These are phyloP conservation scores for Porodaedalea pini DNA, from an alignment of 1,284 basidiomycete genomes.

Conservation along the genomic window DNA sequence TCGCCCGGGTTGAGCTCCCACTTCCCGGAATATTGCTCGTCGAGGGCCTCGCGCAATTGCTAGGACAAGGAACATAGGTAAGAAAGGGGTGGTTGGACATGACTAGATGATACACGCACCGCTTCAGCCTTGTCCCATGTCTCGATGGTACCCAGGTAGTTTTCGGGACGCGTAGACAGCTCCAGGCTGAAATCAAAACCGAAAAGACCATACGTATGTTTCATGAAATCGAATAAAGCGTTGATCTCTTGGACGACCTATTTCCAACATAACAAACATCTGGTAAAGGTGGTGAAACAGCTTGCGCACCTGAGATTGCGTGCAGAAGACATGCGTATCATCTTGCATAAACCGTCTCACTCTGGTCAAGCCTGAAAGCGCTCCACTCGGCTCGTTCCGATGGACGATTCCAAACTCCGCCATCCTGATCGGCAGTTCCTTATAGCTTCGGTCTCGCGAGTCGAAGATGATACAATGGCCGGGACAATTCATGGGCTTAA, in stretches of 20 bases:
- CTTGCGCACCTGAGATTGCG: constrained; percentile 72
- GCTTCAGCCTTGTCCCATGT: constrained; percentile 89
- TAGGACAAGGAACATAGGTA: constrained; percentile 30
- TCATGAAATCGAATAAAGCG: constrained; percentile 91
- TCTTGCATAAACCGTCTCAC: constrained; percentile 97
- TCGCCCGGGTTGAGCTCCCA: constrained; percentile 97
- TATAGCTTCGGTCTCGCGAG: constrained; percentile 90
- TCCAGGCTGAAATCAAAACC: constrained; percentile 97
- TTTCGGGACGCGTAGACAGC: constrained; percentile 94
- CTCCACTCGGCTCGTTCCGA: constrained; percentile 95
- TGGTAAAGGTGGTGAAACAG: neutral
- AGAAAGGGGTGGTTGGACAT: neutral
- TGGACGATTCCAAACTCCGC: constrained; percentile 99
- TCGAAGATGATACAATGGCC: constrained; percentile 98
- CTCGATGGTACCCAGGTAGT: constrained; percentile 86
- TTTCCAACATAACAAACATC: neutral
- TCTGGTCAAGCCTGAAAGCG: constrained; percentile 89
- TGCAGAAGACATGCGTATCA: constrained; percentile 97
- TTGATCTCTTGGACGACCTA: constrained; percentile 88
- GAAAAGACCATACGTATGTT: constrained; percentile 92
- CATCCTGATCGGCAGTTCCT: constrained; percentile 94
- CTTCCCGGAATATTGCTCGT: constrained; percentile 83
- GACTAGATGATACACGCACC: constrained; percentile 37
- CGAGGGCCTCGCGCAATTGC: constrained; percentile 84
- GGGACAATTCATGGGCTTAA: constrained; percentile 99